Evolutionary conservation across 352 stramenopile species (phyloP).

Genomic region (Pythium oligandrum): DNA sequence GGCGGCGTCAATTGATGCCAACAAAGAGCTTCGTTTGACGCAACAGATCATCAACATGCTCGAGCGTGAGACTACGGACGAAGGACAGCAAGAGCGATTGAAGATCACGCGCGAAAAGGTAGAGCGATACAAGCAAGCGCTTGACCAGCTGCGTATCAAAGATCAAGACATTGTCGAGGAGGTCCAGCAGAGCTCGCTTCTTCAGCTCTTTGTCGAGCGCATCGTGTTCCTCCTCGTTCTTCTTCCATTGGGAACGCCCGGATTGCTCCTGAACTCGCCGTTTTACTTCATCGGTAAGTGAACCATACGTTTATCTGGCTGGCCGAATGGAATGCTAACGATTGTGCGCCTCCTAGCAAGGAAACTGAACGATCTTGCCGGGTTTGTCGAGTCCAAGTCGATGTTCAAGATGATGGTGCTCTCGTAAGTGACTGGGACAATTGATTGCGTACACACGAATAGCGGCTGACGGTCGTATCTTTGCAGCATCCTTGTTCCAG

Average conservation of each 20-base stretch:
- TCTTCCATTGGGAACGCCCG: conserved; percentile 57
- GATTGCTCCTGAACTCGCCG: conserved; percentile 64
- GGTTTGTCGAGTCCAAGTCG: conserved; percentile 67
- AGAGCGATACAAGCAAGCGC: conserved; percentile 46
- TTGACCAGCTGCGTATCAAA: conserved; percentile 57
- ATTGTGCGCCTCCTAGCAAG: conserved; percentile 24
- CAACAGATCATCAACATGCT: conserved; percentile 77
- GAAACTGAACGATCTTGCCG: conserved; percentile 66
- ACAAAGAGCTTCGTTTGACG: conserved; percentile 69
- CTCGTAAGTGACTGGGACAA: conserved; percentile 24
- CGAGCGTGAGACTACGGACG: conserved; percentile 33
- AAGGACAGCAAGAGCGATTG: conserved; percentile 32
- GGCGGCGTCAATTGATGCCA: conserved; percentile 51
- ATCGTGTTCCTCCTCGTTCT: conserved; percentile 64
- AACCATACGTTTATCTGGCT: background rate
- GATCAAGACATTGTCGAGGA: conserved; percentile 61
- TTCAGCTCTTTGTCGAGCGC: conserved; percentile 62
- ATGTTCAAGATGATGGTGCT: conserved; percentile 82
- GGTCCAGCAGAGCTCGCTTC: conserved; percentile 43
- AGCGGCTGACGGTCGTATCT: background rate
- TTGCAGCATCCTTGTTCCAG: conserved; percentile 51
- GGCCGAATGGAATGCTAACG: no score
- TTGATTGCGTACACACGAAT: no score
- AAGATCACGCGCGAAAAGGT: conserved; percentile 44
- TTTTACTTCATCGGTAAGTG: conserved; percentile 77